phyloP scores from a whole-genome alignment of 495 filamentous ascomycete species.

The Rhypophila decipiens region DNA sequence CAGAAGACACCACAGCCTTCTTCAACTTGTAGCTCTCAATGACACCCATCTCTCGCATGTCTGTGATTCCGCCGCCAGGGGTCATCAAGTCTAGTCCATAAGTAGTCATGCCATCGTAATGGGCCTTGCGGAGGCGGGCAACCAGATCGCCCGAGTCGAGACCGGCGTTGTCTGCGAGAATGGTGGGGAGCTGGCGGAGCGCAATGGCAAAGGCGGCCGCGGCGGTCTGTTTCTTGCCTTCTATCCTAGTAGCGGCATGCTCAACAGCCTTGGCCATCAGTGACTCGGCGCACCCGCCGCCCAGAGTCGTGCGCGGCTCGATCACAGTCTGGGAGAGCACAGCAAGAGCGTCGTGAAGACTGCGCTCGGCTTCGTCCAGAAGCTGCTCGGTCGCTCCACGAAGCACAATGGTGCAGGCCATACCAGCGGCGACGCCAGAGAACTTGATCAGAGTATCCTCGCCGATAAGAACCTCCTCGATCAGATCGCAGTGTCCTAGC shows the following conservation, averaged over 20 bases:
- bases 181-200: conserved; percentile 88
- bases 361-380: conserved; percentile 93
- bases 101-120: conserved; percentile 87
- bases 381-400: conserved; percentile 95
- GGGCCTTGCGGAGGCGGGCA: conserved; percentile 81
- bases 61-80: conserved; percentile 86
- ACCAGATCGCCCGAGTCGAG: conserved; percentile 93
- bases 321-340: conserved; percentile 95
- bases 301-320: conserved; percentile 89
- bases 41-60: conserved; percentile 93
- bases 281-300: conserved; percentile 97
- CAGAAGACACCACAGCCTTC: conserved; percentile 89
- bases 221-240: conserved; percentile 92
- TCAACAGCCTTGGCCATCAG: conserved; percentile 98
- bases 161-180: conserved; percentile 94
- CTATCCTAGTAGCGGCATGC: conserved; percentile 84
- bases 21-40: conserved; percentile 99
- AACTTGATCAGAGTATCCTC: conserved; percentile 97
- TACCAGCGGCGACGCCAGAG: conserved; percentile 87
- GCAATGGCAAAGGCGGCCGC: conserved; percentile 86
- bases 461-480: conserved; percentile 96
- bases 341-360: conserved; percentile 90
- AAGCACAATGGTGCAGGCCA: conserved; percentile 94
- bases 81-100: conserved; percentile 85
- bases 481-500: conserved; percentile 88